Evolutionary conservation across 805 yeast species (phyloP).

Genomic region (Debaryomyces prosopidis): DNA sequence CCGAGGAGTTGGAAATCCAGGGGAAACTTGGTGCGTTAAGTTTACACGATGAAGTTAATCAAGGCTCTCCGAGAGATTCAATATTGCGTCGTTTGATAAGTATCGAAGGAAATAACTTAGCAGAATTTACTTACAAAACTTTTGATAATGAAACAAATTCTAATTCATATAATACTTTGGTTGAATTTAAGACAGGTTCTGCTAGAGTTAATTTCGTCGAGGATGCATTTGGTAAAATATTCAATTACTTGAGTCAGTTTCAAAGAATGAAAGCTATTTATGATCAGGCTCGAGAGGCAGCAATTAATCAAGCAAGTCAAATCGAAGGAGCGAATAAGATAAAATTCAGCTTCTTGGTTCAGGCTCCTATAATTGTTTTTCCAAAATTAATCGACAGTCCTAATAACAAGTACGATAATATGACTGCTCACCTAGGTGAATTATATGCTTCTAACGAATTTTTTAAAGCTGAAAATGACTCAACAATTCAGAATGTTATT

Average conservation of each 20-base stretch:
- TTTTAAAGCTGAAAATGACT: conserved; percentile 20
- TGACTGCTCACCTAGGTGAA: conserved; percentile 82
- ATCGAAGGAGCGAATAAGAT: conserved; percentile 59
- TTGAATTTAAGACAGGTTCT: conserved; percentile 74
- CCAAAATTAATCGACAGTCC: conserved; percentile 56
- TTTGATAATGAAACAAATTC: conserved; percentile 54
- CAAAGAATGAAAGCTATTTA: conserved; percentile 85
- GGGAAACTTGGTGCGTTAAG: conserved; percentile 78
- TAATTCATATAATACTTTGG: conserved; percentile 51
- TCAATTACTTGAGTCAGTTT: conserved; percentile 70
- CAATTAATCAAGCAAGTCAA: conserved; percentile 76
- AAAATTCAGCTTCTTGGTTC: conserved; percentile 68
- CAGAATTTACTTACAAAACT: conserved; percentile 83
- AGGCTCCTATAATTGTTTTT: conserved; percentile 82
- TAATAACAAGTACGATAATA: conserved; percentile 49
- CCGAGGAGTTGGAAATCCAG: conserved; percentile 72
- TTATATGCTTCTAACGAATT: conserved; percentile 68
- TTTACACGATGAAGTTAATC: conserved; percentile 72
- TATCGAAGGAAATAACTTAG: conserved; percentile 79
- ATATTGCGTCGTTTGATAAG: conserved; percentile 64
- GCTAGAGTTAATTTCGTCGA: conserved; percentile 78
- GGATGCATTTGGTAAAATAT: conserved; percentile 68
- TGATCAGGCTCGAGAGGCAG: conserved; percentile 86
- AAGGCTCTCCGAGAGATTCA: conserved; percentile 60
- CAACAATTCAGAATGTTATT: conserved; percentile 51